phyloP scores from a whole-genome alignment of 2,329 filamentous ascomycete genomes.

The Ceratocystis alfenasii region DNA sequence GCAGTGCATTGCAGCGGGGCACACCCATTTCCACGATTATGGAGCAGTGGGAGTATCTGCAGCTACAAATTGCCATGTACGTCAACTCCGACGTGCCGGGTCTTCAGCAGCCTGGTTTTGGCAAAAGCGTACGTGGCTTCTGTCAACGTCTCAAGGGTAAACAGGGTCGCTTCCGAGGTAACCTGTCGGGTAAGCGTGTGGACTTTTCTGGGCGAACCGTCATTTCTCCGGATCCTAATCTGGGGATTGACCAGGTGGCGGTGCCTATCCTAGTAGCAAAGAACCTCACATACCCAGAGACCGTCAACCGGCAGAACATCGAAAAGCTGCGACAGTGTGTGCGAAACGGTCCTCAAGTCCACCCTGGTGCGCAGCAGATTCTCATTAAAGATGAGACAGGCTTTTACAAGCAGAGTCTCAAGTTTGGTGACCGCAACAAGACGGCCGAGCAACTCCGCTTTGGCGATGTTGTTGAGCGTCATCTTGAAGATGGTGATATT shows the following conservation, averaged over 20 bases:
- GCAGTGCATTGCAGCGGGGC: conserved; percentile 69
- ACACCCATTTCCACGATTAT: conserved; percentile 80
- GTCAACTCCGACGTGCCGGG: conserved; percentile 95
- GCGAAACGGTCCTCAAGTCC: conserved; percentile 60
- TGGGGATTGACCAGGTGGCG: conserved; percentile 86
- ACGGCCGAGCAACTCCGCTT: conserved; percentile 63
- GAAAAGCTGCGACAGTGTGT: conserved; percentile 66
- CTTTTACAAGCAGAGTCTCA: conserved; percentile 60
- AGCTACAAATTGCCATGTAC: conserved; percentile 92
- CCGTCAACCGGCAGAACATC: conserved; percentile 73
- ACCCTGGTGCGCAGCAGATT: conserved; percentile 80
- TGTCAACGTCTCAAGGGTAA: conserved; percentile 95
- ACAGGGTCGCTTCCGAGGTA: conserved; percentile 92
- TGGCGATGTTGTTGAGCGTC: conserved; percentile 85
- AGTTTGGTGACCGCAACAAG: conserved; percentile 57
- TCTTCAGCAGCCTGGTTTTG: conserved; percentile 74
- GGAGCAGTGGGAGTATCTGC: conserved; percentile 97
- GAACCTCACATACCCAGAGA: conserved; percentile 90
- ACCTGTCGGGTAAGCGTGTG: conserved; percentile 93
- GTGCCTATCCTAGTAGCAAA: conserved; percentile 86
- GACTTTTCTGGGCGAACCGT: conserved; percentile 96
- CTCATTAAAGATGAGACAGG: conserved; percentile 56
- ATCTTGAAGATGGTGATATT: conserved; percentile 89
- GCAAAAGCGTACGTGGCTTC: conserved; percentile 83
- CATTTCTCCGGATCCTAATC: conserved; percentile 91